phyloP scores from a whole-genome alignment of 176 grass and related monocot genomes.

The Cenchrus fungigraminus region DNA sequence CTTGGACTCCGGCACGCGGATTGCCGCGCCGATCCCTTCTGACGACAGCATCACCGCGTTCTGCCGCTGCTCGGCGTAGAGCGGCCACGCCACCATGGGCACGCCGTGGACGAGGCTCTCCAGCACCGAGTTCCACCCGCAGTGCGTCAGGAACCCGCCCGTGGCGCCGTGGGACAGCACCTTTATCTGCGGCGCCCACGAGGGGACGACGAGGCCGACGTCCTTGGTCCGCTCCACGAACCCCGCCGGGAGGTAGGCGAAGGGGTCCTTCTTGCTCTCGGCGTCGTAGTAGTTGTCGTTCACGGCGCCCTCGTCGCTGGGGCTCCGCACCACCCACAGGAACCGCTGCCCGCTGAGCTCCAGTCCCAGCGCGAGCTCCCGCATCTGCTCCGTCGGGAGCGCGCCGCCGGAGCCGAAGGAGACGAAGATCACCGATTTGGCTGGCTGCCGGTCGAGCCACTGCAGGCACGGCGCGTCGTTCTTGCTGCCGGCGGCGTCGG shows the following conservation, averaged over 20 bases:
- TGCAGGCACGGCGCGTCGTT: constrained; percentile 39
- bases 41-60: constrained; percentile 52
- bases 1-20: constrained; percentile 14
- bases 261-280: constrained; percentile 49
- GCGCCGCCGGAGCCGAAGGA: constrained; percentile 62
- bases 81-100: constrained; percentile 72
- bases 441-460: constrained; percentile 68
- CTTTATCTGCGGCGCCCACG: constrained; percentile 50
- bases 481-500: too few species aligned
- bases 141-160: constrained; percentile 65
- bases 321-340: constrained; percentile 72
- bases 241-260: constrained; percentile 35
- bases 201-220: constrained; percentile 37
- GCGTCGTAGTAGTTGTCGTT: constrained; percentile 55
- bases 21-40: constrained; percentile 25
- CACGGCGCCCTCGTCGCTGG: constrained; percentile 39
- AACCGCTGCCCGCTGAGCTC: constrained; percentile 60
- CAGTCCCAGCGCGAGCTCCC: constrained; percentile 59
- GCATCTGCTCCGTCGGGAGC: constrained; percentile 37
- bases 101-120: constrained; percentile 59
- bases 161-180: constrained; percentile 55
- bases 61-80: constrained; percentile 59
- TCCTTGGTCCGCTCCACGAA: constrained; percentile 40
- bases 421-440: constrained; percentile 52
- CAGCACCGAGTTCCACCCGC: constrained; percentile 67